These are phyloP conservation scores for Claviceps pazoutovae DNA, from an alignment of 2,329 filamentous ascomycete species.

Conservation along the genomic window DNA sequence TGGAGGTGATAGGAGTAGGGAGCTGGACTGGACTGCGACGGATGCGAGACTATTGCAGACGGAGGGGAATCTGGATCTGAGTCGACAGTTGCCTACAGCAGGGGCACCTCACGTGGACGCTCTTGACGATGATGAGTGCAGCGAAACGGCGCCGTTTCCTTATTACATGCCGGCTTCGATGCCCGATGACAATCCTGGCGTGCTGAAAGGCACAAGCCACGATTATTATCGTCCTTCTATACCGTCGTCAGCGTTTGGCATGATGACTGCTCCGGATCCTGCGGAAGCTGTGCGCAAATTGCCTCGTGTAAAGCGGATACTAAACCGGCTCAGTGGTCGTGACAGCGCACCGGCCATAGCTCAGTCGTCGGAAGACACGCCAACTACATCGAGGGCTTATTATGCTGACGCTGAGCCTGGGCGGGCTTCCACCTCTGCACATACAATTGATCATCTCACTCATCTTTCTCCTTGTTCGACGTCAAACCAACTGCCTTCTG, in stretches of 20 bases:
- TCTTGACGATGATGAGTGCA: slow-evolving; percentile 5
- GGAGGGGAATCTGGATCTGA: background rate
- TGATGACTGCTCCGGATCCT: slow-evolving; percentile 16
- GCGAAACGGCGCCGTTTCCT: slow-evolving; percentile 3
- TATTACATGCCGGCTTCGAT: slow-evolving; percentile 15
- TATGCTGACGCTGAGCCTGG: background rate
- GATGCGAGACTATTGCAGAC: slow-evolving; percentile 5
- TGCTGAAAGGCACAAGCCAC: slow-evolving; percentile 23
- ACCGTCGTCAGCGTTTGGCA: slow-evolving; percentile 27
- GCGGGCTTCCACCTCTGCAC: slow-evolving; percentile 5
- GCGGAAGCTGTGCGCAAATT: slow-evolving; percentile 8
- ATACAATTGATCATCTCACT: slow-evolving; percentile 18
- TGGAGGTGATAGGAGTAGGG: slow-evolving; percentile 10
- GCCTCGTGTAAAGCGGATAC: slow-evolving; percentile 20
- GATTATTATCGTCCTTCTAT: slow-evolving; percentile 29
- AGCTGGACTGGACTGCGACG: slow-evolving; percentile 13
- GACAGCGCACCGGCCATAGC: slow-evolving; percentile 17
- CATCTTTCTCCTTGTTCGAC: slow-evolving; percentile 12
- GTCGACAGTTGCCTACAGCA: background rate
- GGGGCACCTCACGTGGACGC: background rate
- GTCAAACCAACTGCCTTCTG: background rate
- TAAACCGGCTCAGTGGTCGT: slow-evolving; percentile 20
- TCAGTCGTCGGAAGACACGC: background rate
- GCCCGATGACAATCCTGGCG: slow-evolving; percentile 16
- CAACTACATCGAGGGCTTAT: slow-evolving; percentile 2